Evolutionary conservation across 257 asterid genomes (phyloP), one percentile per base, ranked within the genome.

Genomic region (Salvia hispanica): DNA sequence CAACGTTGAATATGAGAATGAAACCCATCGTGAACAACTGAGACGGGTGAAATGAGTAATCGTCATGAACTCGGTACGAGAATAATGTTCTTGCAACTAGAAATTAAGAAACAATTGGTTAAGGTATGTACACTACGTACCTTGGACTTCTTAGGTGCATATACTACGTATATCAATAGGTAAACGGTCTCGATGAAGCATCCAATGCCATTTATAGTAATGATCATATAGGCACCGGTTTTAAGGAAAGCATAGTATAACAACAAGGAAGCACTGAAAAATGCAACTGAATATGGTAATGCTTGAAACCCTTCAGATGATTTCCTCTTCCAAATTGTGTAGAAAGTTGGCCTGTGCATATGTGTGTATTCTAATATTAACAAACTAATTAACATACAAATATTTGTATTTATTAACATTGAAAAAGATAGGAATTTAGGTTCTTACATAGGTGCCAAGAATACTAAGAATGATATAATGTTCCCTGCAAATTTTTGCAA

Each of bases 391-490:
- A 14, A 45, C 1, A 67, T 2, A 66, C 6, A 7, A 0, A 66
- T 4, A 18, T n/a, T 25, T 12, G 0, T 12, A 39, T 10, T 37
- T 12, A 37, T 43, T 9, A 12, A n/a, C 42, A 9, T 10, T 47
- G 6, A 51, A 67, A 6, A 18, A 28, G 8, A 12, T 21, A 14
- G 12, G 5, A 25, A 25, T 25, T 2, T n/a, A 42, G 46, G 58
- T 65, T 34, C 90, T 85, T 80, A 88, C 95, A 83, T 12, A 31
- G 92, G 90, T 37, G 88, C 85, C 73, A 85, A 76, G 76, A 88
- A 83, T 69, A 85, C 92, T 70, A 88, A 36, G 77, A 88, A 85
- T 12, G 88, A 82, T 9, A 88, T 72, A 13, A 85, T 65, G 46
- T 85, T 87, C 31, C 95, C 95, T 85, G 86, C 14, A 44, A 40